These are phyloP conservation scores for Wickerhamiella brachini DNA, from an alignment of 805 yeast species.

Conservation along the genomic window DNA sequence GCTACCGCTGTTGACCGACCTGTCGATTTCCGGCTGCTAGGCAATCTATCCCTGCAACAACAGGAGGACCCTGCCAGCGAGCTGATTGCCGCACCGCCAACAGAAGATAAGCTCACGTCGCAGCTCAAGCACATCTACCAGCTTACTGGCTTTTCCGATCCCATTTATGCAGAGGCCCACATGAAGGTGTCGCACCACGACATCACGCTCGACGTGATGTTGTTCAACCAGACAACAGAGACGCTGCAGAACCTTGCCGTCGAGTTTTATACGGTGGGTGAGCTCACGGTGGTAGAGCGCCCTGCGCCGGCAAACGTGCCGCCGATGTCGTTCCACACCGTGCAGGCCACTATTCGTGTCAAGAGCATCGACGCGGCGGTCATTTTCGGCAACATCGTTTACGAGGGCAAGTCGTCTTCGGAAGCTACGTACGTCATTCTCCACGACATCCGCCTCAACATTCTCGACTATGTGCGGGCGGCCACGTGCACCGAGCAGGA, in stretches of 20 bases:
- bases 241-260: slow-evolving; percentile 85
- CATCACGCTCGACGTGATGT: slow-evolving; percentile 80
- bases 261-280: slow-evolving; percentile 93
- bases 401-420: slow-evolving; percentile 89
- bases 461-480: slow-evolving; percentile 94
- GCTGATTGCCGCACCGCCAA: background rate
- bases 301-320: slow-evolving; percentile 84
- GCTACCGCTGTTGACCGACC: slow-evolving; percentile 26
- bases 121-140: slow-evolving; percentile 80
- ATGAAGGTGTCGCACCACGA: slow-evolving; percentile 95
- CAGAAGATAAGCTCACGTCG: slow-evolving; percentile 33
- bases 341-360: slow-evolving; percentile 82
- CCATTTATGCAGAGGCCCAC: slow-evolving; percentile 94
- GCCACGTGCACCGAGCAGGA: slow-evolving; percentile 78
- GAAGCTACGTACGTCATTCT: slow-evolving; percentile 82
- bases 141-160: slow-evolving; percentile 95
- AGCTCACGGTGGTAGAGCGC: slow-evolving; percentile 82
- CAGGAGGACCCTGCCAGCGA: slow-evolving; percentile 1
- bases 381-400: slow-evolving; percentile 90
- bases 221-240: slow-evolving; percentile 84
- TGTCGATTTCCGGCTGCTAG: slow-evolving; percentile 16
- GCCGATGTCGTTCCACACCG: slow-evolving; percentile 92
- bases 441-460: slow-evolving; percentile 89
- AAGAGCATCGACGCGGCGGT: slow-evolving; percentile 97
- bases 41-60: slow-evolving; percentile 3